These are phyloP conservation scores for Thermomyces lanuginosus DNA, from an alignment of 2,329 filamentous ascomycete genomes.

Conservation along the genomic window DNA sequence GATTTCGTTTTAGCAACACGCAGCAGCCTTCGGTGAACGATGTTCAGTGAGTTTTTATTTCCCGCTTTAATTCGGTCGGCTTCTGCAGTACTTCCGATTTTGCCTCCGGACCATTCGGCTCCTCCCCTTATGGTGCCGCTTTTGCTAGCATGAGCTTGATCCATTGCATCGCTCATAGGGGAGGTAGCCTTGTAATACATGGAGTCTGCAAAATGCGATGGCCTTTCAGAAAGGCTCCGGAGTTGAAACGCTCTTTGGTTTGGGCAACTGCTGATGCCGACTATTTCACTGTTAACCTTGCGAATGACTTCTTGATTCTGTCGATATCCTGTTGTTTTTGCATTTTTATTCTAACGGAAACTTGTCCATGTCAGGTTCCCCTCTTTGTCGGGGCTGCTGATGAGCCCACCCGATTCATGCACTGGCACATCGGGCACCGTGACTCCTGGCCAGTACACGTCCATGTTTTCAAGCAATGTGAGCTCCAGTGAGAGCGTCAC, in stretches of 20 bases:
- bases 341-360: conserved; percentile 10
- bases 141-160: too few relatives aligned
- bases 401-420: conserved; percentile 36
- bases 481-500: conserved; percentile 17
- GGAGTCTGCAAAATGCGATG: too few relatives aligned
- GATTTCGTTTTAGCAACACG: conserved; percentile 36
- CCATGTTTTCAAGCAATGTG: conserved; percentile 17
- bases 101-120: conserved; percentile 6
- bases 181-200: background rate
- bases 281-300: conserved; percentile 11
- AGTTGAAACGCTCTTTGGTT: conserved; percentile 15
- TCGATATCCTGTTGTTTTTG: background rate
- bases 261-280: conserved; percentile 14
- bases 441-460: conserved; percentile 31
- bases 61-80: conserved; percentile 18
- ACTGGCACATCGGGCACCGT: conserved; percentile 38
- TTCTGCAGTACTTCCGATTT: conserved; percentile 15
- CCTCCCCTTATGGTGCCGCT: conserved; percentile 19
- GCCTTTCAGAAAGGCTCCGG: too few relatives aligned
- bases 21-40: conserved; percentile 36
- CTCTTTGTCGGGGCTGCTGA: conserved; percentile 36
- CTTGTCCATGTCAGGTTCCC: conserved; percentile 36
- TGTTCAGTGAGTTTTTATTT: conserved; percentile 39
- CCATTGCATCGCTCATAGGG: too few relatives aligned
- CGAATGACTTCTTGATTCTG: conserved; percentile 13